A percentile compares a stretch with the other conserved stretches of the same genome.
Evolutionary conservation across 257 asterid genomes (phyloP).

Genomic region (Jasminum sambac): DNA sequence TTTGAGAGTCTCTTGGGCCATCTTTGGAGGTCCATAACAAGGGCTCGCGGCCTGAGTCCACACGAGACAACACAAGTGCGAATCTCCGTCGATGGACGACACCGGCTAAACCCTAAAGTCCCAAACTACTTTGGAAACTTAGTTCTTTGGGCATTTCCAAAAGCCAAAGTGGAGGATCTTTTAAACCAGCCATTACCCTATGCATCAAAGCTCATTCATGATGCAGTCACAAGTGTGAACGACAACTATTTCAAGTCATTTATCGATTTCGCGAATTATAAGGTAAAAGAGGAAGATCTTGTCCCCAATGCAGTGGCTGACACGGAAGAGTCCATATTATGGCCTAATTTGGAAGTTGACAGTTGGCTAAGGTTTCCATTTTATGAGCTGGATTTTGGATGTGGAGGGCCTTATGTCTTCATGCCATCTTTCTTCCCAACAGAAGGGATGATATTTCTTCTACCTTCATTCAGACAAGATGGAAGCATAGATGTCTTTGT

Average conservation of each 20-base stretch:
- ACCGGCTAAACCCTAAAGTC: constrained; percentile 54
- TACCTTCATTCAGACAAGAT: constrained; percentile 62
- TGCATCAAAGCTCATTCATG: constrained; percentile 67
- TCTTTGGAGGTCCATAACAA: constrained; percentile 72
- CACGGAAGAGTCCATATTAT: constrained; percentile 48
- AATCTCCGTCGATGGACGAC: constrained; percentile 75
- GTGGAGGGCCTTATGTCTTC: constrained; percentile 69
- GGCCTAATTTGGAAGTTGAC: constrained; percentile 78
- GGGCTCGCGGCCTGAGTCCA: constrained; percentile 57
- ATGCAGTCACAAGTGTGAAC: constrained; percentile 48
- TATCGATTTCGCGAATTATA: constrained; percentile 61
- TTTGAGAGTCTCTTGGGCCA: constrained; percentile 82
- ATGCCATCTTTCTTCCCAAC: constrained; percentile 75
- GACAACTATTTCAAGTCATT: constrained; percentile 73
- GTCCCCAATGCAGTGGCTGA: constrained; percentile 56
- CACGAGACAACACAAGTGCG: constrained; percentile 57
- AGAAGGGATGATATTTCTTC: constrained; percentile 67
- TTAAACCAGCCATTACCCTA: constrained; percentile 42
- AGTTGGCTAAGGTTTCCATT: constrained; percentile 92
- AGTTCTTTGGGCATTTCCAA: constrained; percentile 81
- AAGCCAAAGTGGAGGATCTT: constrained; percentile 47
- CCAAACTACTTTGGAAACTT: constrained; percentile 77
- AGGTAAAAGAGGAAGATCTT: constrained; percentile 53
- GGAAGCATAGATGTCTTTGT: constrained; percentile 78
- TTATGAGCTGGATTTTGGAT: constrained; percentile 73